Evolutionary conservation across 106 monocot species (phyloP).

Genomic region (Phalaenopsis aphrodite): DNA sequence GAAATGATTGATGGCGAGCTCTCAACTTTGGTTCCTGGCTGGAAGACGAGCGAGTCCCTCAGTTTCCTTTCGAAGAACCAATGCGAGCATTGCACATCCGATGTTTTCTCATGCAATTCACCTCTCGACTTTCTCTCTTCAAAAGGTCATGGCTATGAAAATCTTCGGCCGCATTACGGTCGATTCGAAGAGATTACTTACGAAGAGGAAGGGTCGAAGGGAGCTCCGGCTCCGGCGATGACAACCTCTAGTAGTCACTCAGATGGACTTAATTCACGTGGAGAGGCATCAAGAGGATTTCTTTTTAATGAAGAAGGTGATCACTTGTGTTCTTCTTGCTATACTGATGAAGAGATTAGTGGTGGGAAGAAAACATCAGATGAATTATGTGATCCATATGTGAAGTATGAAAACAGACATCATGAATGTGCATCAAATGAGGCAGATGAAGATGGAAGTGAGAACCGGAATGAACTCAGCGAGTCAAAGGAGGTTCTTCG

Average conservation of each 20-base stretch:
- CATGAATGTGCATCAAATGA: conserved; percentile 13
- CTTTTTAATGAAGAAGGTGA: conserved; percentile 20
- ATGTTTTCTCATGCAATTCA: conserved; percentile 51
- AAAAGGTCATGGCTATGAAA: conserved; percentile 1
- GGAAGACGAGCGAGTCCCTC: conserved; percentile 51
- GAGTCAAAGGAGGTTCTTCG: conserved; percentile 14
- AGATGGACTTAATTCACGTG: too few species aligned
- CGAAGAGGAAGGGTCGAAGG: conserved; percentile 28
- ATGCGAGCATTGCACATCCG: conserved; percentile 43
- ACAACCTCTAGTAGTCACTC: too few species aligned
- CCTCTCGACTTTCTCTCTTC: conserved; percentile 28
- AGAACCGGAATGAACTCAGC: not conserved
- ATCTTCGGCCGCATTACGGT: conserved; percentile 20
- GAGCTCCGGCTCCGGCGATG: not conserved
- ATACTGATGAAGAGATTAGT: not conserved
- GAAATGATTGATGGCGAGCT: conserved; percentile 92
- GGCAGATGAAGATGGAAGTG: not conserved
- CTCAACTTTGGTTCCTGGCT: conserved; percentile 58
- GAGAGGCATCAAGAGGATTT: not conserved
- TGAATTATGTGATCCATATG: not conserved
- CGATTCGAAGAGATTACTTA: conserved; percentile 73
- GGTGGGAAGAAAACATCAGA: not conserved
- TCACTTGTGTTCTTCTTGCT: not conserved
- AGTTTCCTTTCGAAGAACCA: conserved; percentile 7
- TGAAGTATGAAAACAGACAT: conserved; percentile 5